Conservation (phyloP, 305 asterid species). For the Fraxinus velutina region DNA sequence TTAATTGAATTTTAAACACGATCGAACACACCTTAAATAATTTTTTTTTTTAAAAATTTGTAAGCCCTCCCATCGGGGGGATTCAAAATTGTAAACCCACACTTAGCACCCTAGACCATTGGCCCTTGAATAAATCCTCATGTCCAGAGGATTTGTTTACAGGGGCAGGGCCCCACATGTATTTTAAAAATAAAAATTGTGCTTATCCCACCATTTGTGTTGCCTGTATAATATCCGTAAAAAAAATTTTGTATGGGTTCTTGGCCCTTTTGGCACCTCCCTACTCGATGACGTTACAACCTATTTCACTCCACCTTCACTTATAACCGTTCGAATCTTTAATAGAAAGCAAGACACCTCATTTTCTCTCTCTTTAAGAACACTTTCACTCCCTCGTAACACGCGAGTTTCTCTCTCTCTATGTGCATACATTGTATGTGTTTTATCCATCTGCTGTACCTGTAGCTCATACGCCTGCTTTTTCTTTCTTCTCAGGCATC, state of each 20-base stretch:
- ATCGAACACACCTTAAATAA: too few species aligned
- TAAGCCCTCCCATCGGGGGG: too few species aligned
- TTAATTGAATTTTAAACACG: too few species aligned
- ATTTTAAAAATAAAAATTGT: too few species aligned
- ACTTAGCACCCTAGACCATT: background rate
- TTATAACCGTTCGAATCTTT: slow-evolving; percentile 30
- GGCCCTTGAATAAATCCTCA: background rate
- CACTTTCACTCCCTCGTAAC: slow-evolving; percentile 16
- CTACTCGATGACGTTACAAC: background rate
- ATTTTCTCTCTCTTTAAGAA: slow-evolving; percentile 12
- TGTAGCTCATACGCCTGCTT: background rate
- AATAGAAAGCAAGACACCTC: slow-evolving; percentile 24
- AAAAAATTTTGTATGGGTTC: too few species aligned
- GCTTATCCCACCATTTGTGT: too few species aligned
- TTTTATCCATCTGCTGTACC: slow-evolving; percentile 15
- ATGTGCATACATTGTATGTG: slow-evolving; percentile 24
- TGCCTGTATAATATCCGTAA: too few species aligned
- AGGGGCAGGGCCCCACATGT: too few species aligned
- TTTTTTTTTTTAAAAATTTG: too few species aligned
- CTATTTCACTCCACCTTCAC: slow-evolving; percentile 17
- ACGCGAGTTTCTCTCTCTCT: slow-evolving; percentile 29
- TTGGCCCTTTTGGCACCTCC: slow-evolving; percentile 10
- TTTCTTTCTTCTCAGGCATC: slow-evolving; percentile 35
- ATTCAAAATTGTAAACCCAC: background rate
- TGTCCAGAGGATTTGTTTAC: too few species aligned